Percentiles rank a stretch among this genome's conserved stretches.
phyloP scores from a whole-genome alignment of 2,329 filamentous ascomycete species.

The Endoconidiophora laricicola region DNA sequence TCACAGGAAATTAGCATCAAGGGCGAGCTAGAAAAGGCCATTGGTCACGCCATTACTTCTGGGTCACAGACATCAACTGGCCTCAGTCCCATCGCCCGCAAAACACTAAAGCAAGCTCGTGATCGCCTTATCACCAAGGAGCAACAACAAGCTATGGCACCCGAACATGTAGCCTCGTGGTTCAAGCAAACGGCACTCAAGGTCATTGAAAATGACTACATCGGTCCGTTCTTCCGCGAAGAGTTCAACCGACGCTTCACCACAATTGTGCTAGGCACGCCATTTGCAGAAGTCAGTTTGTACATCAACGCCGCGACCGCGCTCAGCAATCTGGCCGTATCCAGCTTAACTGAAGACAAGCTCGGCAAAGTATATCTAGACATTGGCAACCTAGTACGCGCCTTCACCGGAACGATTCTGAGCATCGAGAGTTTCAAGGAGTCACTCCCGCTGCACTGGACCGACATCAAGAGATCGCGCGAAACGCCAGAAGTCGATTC shows the following conservation, averaged over 20 bases:
- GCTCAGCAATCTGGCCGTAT: slow-evolving; percentile 50
- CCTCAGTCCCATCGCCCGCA: slow-evolving; percentile 34
- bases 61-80: slow-evolving; percentile 31
- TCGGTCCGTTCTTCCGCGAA: slow-evolving; percentile 55
- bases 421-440: slow-evolving; percentile 52
- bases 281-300: slow-evolving; percentile 50
- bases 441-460: slow-evolving; percentile 54
- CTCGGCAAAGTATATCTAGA: slow-evolving; percentile 78
- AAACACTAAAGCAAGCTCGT: slow-evolving; percentile 29
- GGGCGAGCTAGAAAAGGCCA: slow-evolving; percentile 29
- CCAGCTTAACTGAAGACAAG: slow-evolving; percentile 62
- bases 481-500: slow-evolving; percentile 52
- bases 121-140: slow-evolving; percentile 33
- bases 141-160: slow-evolving; percentile 36
- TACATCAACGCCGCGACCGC: slow-evolving; percentile 58
- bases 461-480: slow-evolving; percentile 45
- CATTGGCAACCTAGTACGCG: slow-evolving; percentile 56
- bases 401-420: slow-evolving; percentile 50
- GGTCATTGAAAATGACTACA: slow-evolving; percentile 30
- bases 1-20: slow-evolving; percentile 24
- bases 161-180: slow-evolving; percentile 31
- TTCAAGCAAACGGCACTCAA: slow-evolving; percentile 30
- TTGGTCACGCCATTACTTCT: slow-evolving; percentile 27
- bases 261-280: slow-evolving; percentile 54
- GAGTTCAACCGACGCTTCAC: slow-evolving; percentile 49